Base-by-base conservation (phyloP, 169 alveolate species). In the Plasmodium billcollinsi region DNA sequence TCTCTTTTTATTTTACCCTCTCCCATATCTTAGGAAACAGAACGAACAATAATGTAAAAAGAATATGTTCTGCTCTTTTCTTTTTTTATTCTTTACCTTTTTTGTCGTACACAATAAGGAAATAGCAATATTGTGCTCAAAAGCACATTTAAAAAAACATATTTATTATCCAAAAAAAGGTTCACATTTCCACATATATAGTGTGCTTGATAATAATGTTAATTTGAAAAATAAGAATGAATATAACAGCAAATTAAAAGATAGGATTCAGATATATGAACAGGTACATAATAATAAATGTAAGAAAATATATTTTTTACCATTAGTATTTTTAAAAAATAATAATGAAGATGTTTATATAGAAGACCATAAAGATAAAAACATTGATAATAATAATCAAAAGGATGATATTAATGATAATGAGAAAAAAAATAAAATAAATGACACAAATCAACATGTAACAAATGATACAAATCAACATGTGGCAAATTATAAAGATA, bases 211-310 rank as follows among this genome's bases (percentile, higher is more conserved):
- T 45, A 83, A 72, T 18, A 83, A 70, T 15, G 33, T 70, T 11
- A 70, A 29, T 12, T 18, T 83, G 29, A 72, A 61, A 24, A 70
- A 83, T 63, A 56, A 83, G 58, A 56, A 18, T 14, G 73, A 52
- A 21, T 83, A 83, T 43, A 49, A n/a, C 20, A 61, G 52, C 26
- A 67, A 65, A 62, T 12, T 50, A 3, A 62, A 69, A 2, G 69
- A 83, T 21, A 74, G 67, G 47, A 54, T 83, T 49, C 56, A 69
- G 20, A 50, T 69, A 12, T 83, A 83, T 47, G 91, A 83, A 45
- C 72, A 67, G 11, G 73, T 56, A n/a, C 24, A 56, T 21, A 78
- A 78, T 50, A 54, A 54, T 54, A 54, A 54, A 54, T 69, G 70
- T 39, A 29, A 65, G 21, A 83, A 54, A 65, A 73, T 83, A 29